Conservation (phyloP, 1,284 basidiomycete genomes). For the Cryptococcus sp. region DNA sequence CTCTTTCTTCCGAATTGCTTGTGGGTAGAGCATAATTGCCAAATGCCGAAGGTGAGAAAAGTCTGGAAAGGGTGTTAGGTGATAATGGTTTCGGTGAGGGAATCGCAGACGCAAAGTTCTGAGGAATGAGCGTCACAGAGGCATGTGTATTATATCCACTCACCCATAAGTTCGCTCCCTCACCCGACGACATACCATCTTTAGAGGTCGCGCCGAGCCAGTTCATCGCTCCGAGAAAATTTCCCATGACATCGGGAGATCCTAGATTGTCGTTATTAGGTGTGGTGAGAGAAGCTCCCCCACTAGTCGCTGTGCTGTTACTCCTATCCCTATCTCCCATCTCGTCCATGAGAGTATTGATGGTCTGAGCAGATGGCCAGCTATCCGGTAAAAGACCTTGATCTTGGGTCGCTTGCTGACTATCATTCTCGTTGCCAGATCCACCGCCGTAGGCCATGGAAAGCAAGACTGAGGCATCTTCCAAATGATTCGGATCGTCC, state of each 20-base stretch:
- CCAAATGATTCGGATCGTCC: conserved; percentile 41
- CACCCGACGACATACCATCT: conserved; percentile 3
- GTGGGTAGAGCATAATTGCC: conserved; percentile 6
- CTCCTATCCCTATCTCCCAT: background rate
- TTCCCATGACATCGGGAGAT: conserved; percentile 29
- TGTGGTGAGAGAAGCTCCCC: background rate
- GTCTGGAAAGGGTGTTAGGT: conserved; percentile 28
- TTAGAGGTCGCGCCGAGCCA: conserved; percentile 28
- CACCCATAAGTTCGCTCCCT: conserved; percentile 17
- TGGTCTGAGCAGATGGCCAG: background rate
- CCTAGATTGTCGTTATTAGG: conserved; percentile 1
- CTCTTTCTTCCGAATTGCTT: conserved; percentile 2
- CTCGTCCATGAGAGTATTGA: conserved; percentile 5
- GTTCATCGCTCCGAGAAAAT: conserved; percentile 39
- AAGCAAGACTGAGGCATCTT: conserved; percentile 45
- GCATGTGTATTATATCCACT: conserved; percentile 2
- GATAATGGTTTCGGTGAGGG: conserved; percentile 18
- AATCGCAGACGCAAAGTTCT: background rate
- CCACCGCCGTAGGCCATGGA: conserved; percentile 45
- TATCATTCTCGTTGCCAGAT: background rate
- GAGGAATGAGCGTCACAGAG: background rate
- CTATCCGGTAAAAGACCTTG: background rate
- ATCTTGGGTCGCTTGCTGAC: background rate
- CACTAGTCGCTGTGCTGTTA: background rate
- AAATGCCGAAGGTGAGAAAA: conserved; percentile 34